Conservation (phyloP, 768 basidiomycete genomes). For the Lactarius pseudohatsudake region DNA sequence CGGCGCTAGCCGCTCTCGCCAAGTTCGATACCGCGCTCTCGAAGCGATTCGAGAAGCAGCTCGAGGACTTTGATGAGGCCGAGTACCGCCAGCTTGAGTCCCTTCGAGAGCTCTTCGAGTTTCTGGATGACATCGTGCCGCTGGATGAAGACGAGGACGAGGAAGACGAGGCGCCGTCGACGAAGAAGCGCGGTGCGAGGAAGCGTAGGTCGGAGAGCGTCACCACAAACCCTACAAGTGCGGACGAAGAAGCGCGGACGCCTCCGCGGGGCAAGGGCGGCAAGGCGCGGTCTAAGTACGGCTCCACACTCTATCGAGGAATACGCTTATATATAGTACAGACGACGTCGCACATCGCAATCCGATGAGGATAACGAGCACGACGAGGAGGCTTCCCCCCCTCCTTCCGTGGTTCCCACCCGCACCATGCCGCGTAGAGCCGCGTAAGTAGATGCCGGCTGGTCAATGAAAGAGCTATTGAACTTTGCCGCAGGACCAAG, state of each 20-base stretch:
- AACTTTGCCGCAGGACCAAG: constrained; percentile 29
- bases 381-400: constrained; percentile 37
- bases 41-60: constrained; percentile 71
- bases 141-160: constrained; percentile 58
- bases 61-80: constrained; percentile 70
- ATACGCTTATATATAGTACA: constrained; percentile 31
- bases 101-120: constrained; percentile 63
- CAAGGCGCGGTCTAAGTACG: constrained; percentile 37
- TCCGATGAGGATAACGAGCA: constrained; percentile 44
- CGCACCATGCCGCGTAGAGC: constrained; percentile 56
- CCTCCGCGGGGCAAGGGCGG: constrained; percentile 38
- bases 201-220: constrained; percentile 62
- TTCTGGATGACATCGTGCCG: constrained; percentile 70
- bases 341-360: constrained; percentile 56
- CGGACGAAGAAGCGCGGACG: constrained; percentile 30
- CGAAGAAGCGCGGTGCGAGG: constrained; percentile 43
- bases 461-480: constrained; percentile 39
- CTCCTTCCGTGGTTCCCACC: constrained; percentile 44
- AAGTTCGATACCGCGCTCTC: constrained; percentile 65
- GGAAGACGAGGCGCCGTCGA: constrained; percentile 36
- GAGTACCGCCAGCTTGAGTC: constrained; percentile 65
- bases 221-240: constrained; percentile 43
- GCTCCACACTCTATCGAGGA: background rate
- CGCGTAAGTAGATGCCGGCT: constrained; percentile 45
- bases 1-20: constrained; percentile 64